Conservation (phyloP, 768 basidiomycete genomes). For the Tricholoma furcatifolium region DNA sequence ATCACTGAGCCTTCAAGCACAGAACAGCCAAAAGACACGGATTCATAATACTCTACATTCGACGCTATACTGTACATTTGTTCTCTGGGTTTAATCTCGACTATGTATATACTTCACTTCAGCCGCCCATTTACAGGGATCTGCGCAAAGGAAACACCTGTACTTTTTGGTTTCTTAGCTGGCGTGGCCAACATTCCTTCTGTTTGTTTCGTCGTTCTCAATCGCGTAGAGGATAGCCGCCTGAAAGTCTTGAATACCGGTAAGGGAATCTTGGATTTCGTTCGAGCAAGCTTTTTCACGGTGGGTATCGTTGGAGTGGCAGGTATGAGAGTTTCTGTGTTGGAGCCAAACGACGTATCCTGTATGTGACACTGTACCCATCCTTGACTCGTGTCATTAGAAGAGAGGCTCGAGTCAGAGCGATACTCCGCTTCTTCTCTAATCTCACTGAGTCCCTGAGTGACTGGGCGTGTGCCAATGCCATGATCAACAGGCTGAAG, state of each 20-base stretch:
- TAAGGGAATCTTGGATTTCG: conserved; percentile 22
- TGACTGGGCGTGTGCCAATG: not conserved
- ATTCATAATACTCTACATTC: conserved; percentile 2
- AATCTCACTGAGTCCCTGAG: conserved; percentile 6
- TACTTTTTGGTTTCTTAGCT: not conserved
- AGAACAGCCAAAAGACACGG: not conserved
- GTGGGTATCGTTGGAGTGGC: not conserved
- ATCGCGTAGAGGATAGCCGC: conserved; percentile 16
- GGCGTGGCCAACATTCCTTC: not conserved
- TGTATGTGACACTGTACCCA: conserved; percentile 11
- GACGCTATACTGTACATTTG: conserved; percentile 7
- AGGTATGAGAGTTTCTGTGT: conserved; percentile 2
- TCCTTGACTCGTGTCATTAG: conserved; percentile 3
- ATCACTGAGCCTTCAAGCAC: conserved; percentile 3
- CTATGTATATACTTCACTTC: not conserved
- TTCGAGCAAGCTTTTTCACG: not conserved
- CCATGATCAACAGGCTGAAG: not conserved
- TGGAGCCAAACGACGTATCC: conserved; percentile 7
- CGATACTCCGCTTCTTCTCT: conserved; percentile 8
- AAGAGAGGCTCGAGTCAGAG: conserved; percentile 2
- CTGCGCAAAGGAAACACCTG: conserved; percentile 5
- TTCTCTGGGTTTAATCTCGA: conserved; percentile 8
- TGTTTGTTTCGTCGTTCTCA: not conserved
- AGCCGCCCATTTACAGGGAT: conserved; percentile 9
- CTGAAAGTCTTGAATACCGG: conserved; percentile 21